Evolutionary conservation across 345 rosid species (phyloP).

Genomic region (Gossypium australe): DNA sequence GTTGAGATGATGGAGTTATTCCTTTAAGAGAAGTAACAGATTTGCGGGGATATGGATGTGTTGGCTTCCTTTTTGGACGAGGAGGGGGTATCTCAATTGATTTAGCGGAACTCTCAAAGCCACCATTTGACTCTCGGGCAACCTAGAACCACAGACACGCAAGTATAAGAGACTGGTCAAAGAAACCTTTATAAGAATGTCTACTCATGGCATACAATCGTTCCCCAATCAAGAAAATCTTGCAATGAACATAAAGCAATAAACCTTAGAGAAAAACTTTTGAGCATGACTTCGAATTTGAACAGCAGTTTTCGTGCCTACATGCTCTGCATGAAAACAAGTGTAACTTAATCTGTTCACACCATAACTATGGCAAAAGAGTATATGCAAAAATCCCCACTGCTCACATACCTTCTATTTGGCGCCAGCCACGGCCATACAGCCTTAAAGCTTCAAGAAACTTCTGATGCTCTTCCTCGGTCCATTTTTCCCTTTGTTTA

Average conservation of each 20-base stretch:
- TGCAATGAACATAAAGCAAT: conserved; percentile 3
- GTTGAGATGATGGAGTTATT: conserved; percentile 17
- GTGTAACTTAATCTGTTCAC: conserved; percentile 10
- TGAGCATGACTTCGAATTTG: conserved; percentile 99
- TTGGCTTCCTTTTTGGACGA: conserved; percentile 78
- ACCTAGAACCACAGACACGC: conserved; percentile 39
- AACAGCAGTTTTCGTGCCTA: conserved; percentile 84
- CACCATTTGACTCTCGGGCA: conserved; percentile 39
- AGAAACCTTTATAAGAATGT: background rate
- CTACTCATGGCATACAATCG: background rate
- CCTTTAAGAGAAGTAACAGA: conserved; percentile 18
- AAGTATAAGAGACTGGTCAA: background rate
- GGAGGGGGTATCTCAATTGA: conserved; percentile 88
- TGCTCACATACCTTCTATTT: conserved; percentile 54
- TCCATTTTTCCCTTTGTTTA: conserved; percentile 89
- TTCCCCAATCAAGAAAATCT: background rate
- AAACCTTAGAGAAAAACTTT: conserved; percentile 89
- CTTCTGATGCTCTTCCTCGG: conserved; percentile 75
- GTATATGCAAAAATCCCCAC: background rate
- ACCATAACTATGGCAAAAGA: background rate
- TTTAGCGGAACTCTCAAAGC: conserved; percentile 22
- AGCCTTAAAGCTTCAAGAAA: conserved; percentile 84
- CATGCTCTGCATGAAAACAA: conserved; percentile 53
- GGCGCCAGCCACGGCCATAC: conserved; percentile 87
- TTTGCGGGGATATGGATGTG: conserved; percentile 86